A percentile compares a stretch with the other conserved stretches of the same genome.
phyloP scores from a whole-genome alignment of 108 stramenopile species.

The Fistulifera pelliculosa region DNA sequence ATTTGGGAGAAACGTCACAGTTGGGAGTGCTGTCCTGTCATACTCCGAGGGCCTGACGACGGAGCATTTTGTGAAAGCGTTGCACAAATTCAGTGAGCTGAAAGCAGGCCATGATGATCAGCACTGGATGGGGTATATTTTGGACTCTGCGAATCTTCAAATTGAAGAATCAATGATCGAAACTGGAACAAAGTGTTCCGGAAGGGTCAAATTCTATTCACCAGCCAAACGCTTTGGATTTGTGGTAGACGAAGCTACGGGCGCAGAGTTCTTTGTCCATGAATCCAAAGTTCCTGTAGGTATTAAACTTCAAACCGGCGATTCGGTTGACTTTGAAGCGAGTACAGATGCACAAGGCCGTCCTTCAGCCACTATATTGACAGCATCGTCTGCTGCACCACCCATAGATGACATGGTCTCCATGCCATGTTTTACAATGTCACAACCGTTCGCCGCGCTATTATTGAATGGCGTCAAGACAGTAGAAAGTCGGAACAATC shows the following conservation, averaged over 20 bases:
- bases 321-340: constrained; percentile 5
- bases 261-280: constrained; percentile 14
- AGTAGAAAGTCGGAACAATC: constrained; percentile 70
- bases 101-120: constrained; percentile 3
- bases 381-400: constrained; percentile 11
- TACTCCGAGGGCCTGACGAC: constrained; percentile 10
- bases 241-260: constrained; percentile 2
- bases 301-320: constrained; percentile 7
- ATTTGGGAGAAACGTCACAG: constrained; percentile 24
- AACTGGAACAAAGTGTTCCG: not conserved
- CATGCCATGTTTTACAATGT: constrained; percentile 67
- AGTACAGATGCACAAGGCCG: constrained; percentile 7
- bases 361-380: constrained; percentile 5
- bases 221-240: constrained; percentile 13
- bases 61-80: constrained; percentile 6
- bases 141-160: constrained; percentile 3
- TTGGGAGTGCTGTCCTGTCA: constrained; percentile 53
- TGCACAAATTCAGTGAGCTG: constrained; percentile 4
- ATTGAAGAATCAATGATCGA: not conserved
- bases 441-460: constrained; percentile 69
- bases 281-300: constrained; percentile 15
- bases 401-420: constrained; percentile 15
- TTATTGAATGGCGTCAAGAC: constrained; percentile 78
- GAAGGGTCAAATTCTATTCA: constrained; percentile 15
- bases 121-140: constrained; percentile 17